These are phyloP conservation scores for Fusarium incarnatum DNA, from an alignment of 2,329 filamentous ascomycete species.

Conservation along the genomic window DNA sequence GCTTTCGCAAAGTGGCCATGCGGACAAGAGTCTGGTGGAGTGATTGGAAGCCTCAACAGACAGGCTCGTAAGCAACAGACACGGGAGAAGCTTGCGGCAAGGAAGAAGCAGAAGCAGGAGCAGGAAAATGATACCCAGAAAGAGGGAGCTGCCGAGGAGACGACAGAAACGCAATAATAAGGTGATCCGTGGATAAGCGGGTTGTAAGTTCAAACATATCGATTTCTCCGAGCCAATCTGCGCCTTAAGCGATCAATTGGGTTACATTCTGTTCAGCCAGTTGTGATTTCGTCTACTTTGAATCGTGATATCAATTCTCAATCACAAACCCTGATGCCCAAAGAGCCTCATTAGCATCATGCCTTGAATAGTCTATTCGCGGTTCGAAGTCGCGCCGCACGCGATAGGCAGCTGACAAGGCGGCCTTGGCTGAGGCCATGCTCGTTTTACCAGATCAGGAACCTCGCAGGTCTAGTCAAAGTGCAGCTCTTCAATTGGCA, in stretches of 20 bases:
- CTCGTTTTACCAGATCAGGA: slow-evolving; percentile 33
- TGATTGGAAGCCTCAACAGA: slow-evolving; percentile 66
- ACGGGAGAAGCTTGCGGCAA: slow-evolving; percentile 62
- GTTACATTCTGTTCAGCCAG: not conserved
- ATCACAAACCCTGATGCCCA: slow-evolving; percentile 3
- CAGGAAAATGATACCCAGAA: slow-evolving; percentile 41
- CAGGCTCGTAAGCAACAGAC: slow-evolving; percentile 67
- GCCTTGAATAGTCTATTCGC: slow-evolving; percentile 6
- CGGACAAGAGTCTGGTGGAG: slow-evolving; percentile 60
- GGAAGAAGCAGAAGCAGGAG: slow-evolving; percentile 58
- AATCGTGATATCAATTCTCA: slow-evolving; percentile 13
- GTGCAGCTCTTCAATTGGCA: slow-evolving; percentile 35
- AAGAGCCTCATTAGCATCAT: not conserved
- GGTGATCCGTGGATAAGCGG: slow-evolving; percentile 5
- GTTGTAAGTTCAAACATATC: slow-evolving; percentile 9
- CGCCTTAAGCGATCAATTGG: not conserved
- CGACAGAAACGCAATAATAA: slow-evolving; percentile 35
- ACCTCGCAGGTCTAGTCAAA: slow-evolving; percentile 29
- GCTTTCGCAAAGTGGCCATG: slow-evolving; percentile 74
- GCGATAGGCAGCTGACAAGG: slow-evolving; percentile 37
- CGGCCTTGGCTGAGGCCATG: slow-evolving; percentile 25
- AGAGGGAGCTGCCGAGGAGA: slow-evolving; percentile 27
- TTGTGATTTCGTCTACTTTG: slow-evolving; percentile 7
- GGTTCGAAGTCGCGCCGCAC: slow-evolving; percentile 12
- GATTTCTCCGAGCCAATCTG: not conserved